Evolutionary conservation across 306 rosid genomes (phyloP).

Genomic region (Psophocarpus tetragonolobus): DNA sequence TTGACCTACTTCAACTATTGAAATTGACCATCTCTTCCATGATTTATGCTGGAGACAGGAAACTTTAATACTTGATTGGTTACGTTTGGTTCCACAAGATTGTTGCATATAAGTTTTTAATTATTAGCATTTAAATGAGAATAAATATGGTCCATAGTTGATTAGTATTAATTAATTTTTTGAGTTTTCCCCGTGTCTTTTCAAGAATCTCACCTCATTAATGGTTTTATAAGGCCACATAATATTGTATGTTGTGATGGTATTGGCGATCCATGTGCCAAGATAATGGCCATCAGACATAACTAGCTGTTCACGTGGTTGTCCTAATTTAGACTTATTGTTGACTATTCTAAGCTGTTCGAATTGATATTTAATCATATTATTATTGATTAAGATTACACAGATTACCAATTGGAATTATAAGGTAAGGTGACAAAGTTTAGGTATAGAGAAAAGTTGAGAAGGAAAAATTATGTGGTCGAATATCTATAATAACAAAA

Average conservation of each 20-base stretch:
- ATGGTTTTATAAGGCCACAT: not conserved
- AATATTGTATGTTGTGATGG: conserved; percentile 11
- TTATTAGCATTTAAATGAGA: not conserved
- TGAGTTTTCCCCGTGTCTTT: not conserved
- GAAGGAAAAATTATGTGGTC: too few relatives aligned
- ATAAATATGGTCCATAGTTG: not conserved
- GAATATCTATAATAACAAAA: too few relatives aligned
- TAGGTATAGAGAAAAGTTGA: too few relatives aligned
- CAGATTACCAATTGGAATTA: not conserved
- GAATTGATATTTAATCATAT: not conserved
- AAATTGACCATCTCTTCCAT: not conserved
- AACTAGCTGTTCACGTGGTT: conserved; percentile 38
- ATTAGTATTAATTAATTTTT: not conserved
- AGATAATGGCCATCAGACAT: not conserved
- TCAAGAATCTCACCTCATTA: not conserved
- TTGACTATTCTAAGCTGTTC: not conserved
- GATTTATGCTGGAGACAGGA: not conserved
- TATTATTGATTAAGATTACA: not conserved
- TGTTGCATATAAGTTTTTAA: not conserved
- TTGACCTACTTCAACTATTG: not conserved
- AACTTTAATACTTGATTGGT: not conserved
- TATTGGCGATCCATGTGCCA: conserved; percentile 27
- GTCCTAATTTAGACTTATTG: not conserved
- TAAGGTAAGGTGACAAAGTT: too few relatives aligned
- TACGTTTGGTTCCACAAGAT: not conserved